These are phyloP conservation scores for Myxozyma vanderwaltii DNA, from an alignment of 805 yeast species.

Conservation along the genomic window DNA sequence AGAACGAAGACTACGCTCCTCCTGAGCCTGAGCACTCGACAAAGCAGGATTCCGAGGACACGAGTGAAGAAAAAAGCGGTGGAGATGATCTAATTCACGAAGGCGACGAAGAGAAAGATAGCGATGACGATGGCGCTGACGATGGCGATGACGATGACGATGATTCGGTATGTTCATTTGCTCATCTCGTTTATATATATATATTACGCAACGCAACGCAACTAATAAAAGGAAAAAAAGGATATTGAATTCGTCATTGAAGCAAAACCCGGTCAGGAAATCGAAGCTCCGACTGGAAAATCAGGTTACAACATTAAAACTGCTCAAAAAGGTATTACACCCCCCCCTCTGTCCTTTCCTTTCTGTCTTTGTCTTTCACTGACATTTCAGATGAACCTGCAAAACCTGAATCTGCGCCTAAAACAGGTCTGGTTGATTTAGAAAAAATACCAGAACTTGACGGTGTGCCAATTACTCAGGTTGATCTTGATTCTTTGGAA, in stretches of 20 bases:
- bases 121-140: constrained; percentile 47
- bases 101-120: constrained; percentile 31
- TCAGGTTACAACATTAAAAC: constrained; percentile 34
- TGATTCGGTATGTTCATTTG: constrained; percentile 42
- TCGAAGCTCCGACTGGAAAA: constrained; percentile 38
- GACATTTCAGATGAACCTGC: not conserved
- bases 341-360: no score
- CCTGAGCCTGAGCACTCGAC: constrained; percentile 41
- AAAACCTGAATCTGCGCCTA: constrained; percentile 1
- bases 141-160: constrained; percentile 52
- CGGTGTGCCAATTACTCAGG: constrained; percentile 79
- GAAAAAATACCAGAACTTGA: constrained; percentile 71
- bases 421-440: constrained; percentile 56
- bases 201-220: constrained; percentile 42
- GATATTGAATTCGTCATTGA: constrained; percentile 85
- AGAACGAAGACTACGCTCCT: constrained; percentile 48
- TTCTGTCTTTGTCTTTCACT: no score
- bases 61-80: no score
- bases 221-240: constrained; percentile 37
- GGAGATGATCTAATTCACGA: not conserved
- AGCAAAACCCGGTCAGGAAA: constrained; percentile 40
- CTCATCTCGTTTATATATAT: not conserved
- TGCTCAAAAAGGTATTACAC: constrained; percentile 39
- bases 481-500: constrained; percentile 76
- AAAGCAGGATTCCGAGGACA: constrained; percentile 7